Evolutionary conservation across 2,329 filamentous ascomycete species (phyloP).

Genomic region (Eurotiales sp.): DNA sequence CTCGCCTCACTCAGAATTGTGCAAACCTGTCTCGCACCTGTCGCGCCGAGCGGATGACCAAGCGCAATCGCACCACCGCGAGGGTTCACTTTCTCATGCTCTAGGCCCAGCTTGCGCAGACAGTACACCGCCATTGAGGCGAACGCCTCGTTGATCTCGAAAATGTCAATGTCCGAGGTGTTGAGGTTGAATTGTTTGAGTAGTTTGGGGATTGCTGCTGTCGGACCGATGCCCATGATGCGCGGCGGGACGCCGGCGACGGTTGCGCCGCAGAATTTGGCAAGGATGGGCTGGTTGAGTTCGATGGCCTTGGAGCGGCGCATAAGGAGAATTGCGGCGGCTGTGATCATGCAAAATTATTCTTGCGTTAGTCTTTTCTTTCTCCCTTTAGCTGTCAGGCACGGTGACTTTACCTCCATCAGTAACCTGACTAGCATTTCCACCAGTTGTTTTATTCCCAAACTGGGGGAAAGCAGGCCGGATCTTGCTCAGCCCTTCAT

Average conservation of each 20-base stretch:
- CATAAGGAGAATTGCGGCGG: constrained; percentile 87
- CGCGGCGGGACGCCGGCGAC: constrained; percentile 85
- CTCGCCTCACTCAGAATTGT: constrained; percentile 84
- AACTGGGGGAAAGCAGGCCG: constrained; percentile 86
- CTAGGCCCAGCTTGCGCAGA: constrained; percentile 61
- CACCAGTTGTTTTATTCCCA: constrained; percentile 80
- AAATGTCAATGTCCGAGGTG: constrained; percentile 78
- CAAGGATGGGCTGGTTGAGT: constrained; percentile 85
- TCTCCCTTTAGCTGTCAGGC: no score
- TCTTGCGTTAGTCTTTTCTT: no score
- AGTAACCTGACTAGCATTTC: constrained; percentile 92
- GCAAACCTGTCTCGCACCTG: constrained; percentile 83
- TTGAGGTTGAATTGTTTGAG: constrained; percentile 73
- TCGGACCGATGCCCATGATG: constrained; percentile 82
- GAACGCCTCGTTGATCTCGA: constrained; percentile 97
- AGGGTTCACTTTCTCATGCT: constrained; percentile 76
- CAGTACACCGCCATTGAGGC: constrained; percentile 98
- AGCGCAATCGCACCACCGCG: constrained; percentile 90
- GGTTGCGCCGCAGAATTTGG: constrained; percentile 90
- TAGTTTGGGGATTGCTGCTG: constrained; percentile 70
- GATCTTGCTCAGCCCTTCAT: constrained; percentile 77
- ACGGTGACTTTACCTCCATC: constrained; percentile 64
- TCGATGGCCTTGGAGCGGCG: constrained; percentile 84
- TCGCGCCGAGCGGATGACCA: constrained; percentile 86
- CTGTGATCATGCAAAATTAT: no score